Evolutionary conservation across 2,329 filamentous ascomycete genomes (phyloP), one percentile per base, ranked within the genome.

Genomic region (Escovopsis sp.): DNA sequence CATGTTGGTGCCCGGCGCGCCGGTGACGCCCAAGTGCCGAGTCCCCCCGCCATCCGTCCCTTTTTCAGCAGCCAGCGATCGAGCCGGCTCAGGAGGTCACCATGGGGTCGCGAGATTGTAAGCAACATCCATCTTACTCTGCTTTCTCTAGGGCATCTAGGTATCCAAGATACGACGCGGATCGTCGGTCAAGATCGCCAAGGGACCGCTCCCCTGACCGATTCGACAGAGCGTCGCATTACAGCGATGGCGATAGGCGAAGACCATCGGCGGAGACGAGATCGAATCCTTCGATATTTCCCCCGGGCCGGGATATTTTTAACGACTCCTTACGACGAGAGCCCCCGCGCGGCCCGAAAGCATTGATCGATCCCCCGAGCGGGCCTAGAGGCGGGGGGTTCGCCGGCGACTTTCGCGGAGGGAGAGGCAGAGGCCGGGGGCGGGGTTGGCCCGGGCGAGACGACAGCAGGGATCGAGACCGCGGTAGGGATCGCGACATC

Each of bases 271-370:
- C 68, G 41, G 76, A 79, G 52, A 66, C 64, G 38, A 67, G 74
- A 45, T 59, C 66, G 29, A 78, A 74, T 53, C 67, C 68, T 43
- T 68, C 72, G 25, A 63, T 67, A n/a, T 84, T 84, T 46, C 72
- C 71, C 49, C 60, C 71, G 2, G 72, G 70, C 50, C 69, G 78
- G 49, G 75, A 79, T 49, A 57, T 54, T 11, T 78, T 77, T 47
- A 67, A 70, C 42, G 73, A 77, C 51, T 56, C 70, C 50, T 48
- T 71, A 56, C 57, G 66, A 27, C 72, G 81, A 49, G 84, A 93
- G 48, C 80, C 84, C 2, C 87, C 87, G 3, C 74, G 86, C 43
- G 87, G 84, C 0, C 86, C 87, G 10, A 86, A 88, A 59, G 84
- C 83, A 4, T 65, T 87, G 43, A 72, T 82, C 45, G 84, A 89